Evolutionary conservation across 2,329 filamentous ascomycete species (phyloP), one percentile per base, ranked within the genome.

Genomic region (Aspergillus texensis): DNA sequence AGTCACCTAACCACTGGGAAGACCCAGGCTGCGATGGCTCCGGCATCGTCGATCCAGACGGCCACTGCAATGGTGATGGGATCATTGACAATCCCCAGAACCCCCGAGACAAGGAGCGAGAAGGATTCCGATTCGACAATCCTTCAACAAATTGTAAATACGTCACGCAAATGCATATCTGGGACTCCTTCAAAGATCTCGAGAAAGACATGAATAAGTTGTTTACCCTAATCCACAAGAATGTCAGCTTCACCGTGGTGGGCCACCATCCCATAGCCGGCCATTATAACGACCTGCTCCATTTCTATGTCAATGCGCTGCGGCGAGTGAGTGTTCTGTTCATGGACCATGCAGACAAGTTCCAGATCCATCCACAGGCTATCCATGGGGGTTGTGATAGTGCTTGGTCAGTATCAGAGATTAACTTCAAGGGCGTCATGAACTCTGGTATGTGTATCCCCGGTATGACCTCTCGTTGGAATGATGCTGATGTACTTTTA

Each of bases 281-380:
- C 2, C 71, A 67, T 54, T 77, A 77, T 41, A 60, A 68, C 30
- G 74, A 76, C 30, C 64, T 76, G 59, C 61, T 74, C 58, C 73
- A 76, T 66, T 76, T 76, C 55, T 75, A 73, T 26, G 72, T 77
- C 48, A 76, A 77, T 58, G 74, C 74, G 3, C 58, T 77, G 32
- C 67, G 72, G 9, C 66, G 74, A 16, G 71, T 76, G 12, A 72
- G 69, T 34, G 63, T 72, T 32, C 46, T 71, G 45, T 75, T 75
- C 53, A 56, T 62, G 21, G 71, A 74, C 32, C 70, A 76, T 60
- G 68, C 69, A 12, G 72, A 76, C 16, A 67, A 65, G 39, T 76
- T 76, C 34, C 63, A 74, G 64, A 70, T 77, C 14, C 69, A 74
- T 43, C 72, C 73, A 0, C 65, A 67, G 56, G 71, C 68, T 16